Base-by-base conservation (phyloP, 1,284 basidiomycete species). In the Ceratobasidium sp. region DNA sequence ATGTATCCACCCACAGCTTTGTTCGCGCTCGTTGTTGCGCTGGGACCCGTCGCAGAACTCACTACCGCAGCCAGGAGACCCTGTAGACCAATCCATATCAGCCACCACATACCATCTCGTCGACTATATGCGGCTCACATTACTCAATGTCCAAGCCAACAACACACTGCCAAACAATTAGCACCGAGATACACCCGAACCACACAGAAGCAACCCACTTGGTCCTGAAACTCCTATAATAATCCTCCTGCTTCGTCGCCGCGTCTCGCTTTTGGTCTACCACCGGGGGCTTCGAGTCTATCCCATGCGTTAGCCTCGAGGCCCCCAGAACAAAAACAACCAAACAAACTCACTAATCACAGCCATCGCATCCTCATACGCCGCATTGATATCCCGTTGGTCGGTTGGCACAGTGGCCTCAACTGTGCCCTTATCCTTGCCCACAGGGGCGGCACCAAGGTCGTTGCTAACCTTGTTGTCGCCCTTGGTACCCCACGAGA, bases 401-500 rank as follows among this genome's bases (percentile, higher is more conserved):
- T 90, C 90, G 0, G 91, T 90, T 0, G 94, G 93, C 0, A 96
- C 87, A 6, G 86, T 86, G 14, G 94, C 91, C 76, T 95, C 93
- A 19, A 96, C 94, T 78, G 92, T 89, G 75, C 89, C 90, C 78
- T 88, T 88, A 74, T 86, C 84, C 53, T 77, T 75, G 63, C 81
- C 85, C 6, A 86, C 84, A 75, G 86, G 85, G 76, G 95, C 92
- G 0, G 91, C 90, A 65, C 94, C 94, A 1, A 96, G 87, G 79
- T 95, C 93, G n/a, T 91, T 92, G 65, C 85, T 87, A 43, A 92
- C 87, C 79, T 90, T 94, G 83, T 95, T 94, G 82, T 96, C 94
- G 27, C 93, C 94, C 81, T 96, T 96, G 1, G 94, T 96, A 48
- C 93, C 94, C 94, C 94, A 96, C 0, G 92, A 92, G 1, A 94